Percentiles rank a stretch among this genome's conserved stretches.
Conservation (phyloP, 2,329 filamentous ascomycete species). For the Venturia nashicola region DNA sequence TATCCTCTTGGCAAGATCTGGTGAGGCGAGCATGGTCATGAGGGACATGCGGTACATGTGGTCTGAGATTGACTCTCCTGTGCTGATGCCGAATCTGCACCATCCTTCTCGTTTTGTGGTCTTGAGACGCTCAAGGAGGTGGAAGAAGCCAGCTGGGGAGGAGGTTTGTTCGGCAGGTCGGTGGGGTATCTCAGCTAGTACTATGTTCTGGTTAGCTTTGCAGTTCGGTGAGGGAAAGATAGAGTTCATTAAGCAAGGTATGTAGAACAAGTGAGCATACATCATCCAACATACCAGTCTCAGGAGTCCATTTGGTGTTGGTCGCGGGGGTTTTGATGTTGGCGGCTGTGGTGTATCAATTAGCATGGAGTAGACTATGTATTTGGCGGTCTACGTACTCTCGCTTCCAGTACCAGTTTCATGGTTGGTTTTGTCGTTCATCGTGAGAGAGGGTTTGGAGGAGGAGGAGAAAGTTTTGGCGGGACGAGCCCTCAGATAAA, state of each 20-base stretch:
- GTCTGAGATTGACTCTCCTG: constrained; percentile 84
- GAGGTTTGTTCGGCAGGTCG: constrained; percentile 46
- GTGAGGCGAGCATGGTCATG: constrained; percentile 83
- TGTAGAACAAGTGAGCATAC: background rate
- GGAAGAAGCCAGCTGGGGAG: constrained; percentile 85
- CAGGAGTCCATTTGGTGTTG: constrained; percentile 1
- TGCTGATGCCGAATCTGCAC: constrained; percentile 68
- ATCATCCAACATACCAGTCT: constrained; percentile 4
- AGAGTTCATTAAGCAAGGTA: background rate
- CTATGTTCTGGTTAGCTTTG: background rate
- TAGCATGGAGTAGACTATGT: background rate
- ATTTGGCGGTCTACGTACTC: background rate
- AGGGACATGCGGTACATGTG: constrained; percentile 99
- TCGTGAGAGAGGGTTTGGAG: background rate
- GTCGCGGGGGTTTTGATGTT: background rate
- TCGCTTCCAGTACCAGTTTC: background rate
- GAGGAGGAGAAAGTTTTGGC: background rate
- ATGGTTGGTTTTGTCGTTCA: background rate
- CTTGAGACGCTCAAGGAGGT: constrained; percentile 86
- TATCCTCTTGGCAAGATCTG: constrained; percentile 55
- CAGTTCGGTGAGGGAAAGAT: background rate
- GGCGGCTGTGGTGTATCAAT: background rate
- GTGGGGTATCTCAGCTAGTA: constrained; percentile 37
- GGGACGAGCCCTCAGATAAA: background rate
- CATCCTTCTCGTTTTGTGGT: constrained; percentile 94